Evolutionary conservation across 164 flowering plant species (phyloP), one percentile per base, ranked within the genome.

Genomic region (Berberis vulgaris): DNA sequence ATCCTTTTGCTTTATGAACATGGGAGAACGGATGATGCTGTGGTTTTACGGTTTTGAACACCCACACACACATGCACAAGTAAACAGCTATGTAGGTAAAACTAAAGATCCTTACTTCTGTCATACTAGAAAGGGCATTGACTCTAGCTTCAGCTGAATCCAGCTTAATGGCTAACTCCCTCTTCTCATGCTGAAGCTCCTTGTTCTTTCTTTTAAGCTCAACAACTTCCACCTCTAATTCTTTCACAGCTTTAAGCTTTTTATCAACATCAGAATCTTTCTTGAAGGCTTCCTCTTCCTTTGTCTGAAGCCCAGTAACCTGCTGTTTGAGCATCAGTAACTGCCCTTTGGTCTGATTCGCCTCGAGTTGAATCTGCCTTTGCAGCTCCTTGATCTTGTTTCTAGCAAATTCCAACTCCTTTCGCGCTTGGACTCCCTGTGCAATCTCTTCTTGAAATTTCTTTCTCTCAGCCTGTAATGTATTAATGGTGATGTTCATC

Each of bases 141-240:
- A 77, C 73, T 78, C 71, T 88, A 50, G 86, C 67, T 71, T 94
- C 87, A 72, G 95, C 91, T 62, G 89, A 79, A 73, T 86, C 89
- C 46, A 88, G 69, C 69, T 90, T 88, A 49, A 88, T 71, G 11
- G 72, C 69, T 67, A 90, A 67, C 72, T 94, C 96, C 74, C 97
- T 82, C 74, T 90, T 94, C 77, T 90, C 93, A 76, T 83, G 84
- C 78, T 88, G 96, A 77, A 90, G 89, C 71, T 90, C 98, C 76
- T 75, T 87, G 71, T 87, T 90, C 74, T 77, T 87, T 71, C 98
- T 86, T 77, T 80, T 90, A 41, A 94, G 86, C 74, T 94, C 97
- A 76, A 86, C 72, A 59, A 84, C 84, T 63, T 84, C 94, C 50
- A 84, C 83, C 70, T 94, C 96, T 57, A 91, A 76, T 61, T 86